phyloP scores from a whole-genome alignment of 2,329 filamentous ascomycete genomes.

The Eurotiales sp. region DNA sequence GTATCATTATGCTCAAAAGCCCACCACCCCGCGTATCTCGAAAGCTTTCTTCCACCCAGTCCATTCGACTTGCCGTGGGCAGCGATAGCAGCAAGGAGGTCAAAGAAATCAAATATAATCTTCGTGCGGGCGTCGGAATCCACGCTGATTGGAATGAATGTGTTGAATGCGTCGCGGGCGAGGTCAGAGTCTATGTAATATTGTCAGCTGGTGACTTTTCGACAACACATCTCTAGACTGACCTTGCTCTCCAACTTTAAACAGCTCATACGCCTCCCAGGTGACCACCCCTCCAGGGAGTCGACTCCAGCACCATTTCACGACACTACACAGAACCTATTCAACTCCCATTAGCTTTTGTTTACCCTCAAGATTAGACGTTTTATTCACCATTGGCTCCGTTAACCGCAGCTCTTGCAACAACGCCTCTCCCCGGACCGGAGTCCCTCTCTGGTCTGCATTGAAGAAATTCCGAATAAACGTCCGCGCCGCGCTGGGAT shows the following conservation, averaged over 20 bases:
- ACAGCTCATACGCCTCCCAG: conserved; percentile 96
- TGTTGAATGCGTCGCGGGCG: conserved; percentile 89
- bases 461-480: conserved; percentile 94
- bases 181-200: conserved; percentile 77
- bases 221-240: too few species aligned
- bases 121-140: conserved; percentile 79
- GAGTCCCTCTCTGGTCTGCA: conserved; percentile 54
- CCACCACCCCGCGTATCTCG: conserved; percentile 96
- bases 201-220: too few species aligned
- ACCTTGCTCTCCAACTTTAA: conserved; percentile 92
- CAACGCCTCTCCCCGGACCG: conserved; percentile 64
- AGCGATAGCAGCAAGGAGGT: conserved; percentile 83
- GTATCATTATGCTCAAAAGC: conserved; percentile 88
- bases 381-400: conserved; percentile 75
- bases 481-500: conserved; percentile 84
- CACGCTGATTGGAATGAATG: conserved; percentile 90
- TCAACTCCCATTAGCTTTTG: not conserved
- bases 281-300: conserved; percentile 86
- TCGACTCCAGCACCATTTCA: conserved; percentile 98
- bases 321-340: conserved; percentile 84
- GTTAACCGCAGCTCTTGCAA: conserved; percentile 85
- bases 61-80: conserved; percentile 93
- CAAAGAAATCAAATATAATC: conserved; percentile 96
- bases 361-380: not conserved
- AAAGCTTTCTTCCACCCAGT: conserved; percentile 87